A percentile compares a stretch with the other conserved stretches of the same genome.
Evolutionary conservation across 2,329 filamentous ascomycete species (phyloP).

Genomic region (Pseudopyricularia cyperi): DNA sequence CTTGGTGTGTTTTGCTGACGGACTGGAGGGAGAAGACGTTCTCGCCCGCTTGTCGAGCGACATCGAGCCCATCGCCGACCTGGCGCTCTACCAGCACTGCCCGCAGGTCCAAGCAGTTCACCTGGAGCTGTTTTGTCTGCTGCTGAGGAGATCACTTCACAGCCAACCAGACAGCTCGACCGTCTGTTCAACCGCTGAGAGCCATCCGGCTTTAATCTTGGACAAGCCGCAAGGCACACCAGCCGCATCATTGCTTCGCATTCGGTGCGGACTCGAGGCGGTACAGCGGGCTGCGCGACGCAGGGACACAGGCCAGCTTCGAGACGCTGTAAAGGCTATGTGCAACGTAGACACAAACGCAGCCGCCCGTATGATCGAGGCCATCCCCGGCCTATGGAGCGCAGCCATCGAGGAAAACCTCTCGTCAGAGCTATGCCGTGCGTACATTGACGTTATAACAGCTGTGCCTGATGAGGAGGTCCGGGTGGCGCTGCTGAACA

Average conservation of each 20-base stretch:
- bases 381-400: conserved; percentile 17
- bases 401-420: conserved; percentile 9
- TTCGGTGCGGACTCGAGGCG: conserved; percentile 21
- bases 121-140: conserved; percentile 18
- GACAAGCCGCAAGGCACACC: not conserved
- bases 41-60: not conserved
- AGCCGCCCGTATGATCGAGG: conserved; percentile 26
- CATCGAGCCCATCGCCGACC: not conserved
- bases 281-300: conserved; percentile 18
- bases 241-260: conserved; percentile 22
- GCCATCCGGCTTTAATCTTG: not conserved
- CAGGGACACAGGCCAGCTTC: conserved; percentile 10
- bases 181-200: not conserved
- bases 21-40: not conserved
- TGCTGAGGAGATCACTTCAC: not conserved
- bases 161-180: not conserved
- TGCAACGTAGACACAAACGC: conserved; percentile 26
- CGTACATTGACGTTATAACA: conserved; percentile 30
- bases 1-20: not conserved
- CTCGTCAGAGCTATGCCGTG: conserved; percentile 19
- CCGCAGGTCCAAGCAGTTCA: conserved; percentile 32
- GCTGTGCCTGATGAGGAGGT: conserved; percentile 26
- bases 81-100: conserved; percentile 6
- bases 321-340: conserved; percentile 19
- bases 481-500: conserved; percentile 31